Evolutionary conservation across 163 green algal species (phyloP), one percentile per base, ranked within the genome.

Genomic region (Trebouxia gelatinosa): DNA sequence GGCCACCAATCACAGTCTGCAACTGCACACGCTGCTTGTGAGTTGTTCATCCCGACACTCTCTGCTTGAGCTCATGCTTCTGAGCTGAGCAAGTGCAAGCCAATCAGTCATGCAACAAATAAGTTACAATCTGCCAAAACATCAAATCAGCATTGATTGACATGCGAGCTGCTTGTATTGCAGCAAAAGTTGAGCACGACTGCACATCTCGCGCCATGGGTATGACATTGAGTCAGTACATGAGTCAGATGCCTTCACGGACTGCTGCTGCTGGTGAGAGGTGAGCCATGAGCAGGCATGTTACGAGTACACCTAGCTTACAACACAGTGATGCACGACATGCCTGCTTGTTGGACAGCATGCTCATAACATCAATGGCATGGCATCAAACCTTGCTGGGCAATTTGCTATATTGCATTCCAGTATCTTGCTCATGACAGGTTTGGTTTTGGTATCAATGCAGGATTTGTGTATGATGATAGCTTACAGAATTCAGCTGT

Each of bases 61-160:
- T 67, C 65, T 82, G 72, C 0, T 64, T 34, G 35, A 88, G 66
- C 78, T 87, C 67, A 54, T 82, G 77, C 65, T 80, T 79, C 71
- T 87, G 75, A 3, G 66, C 40, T 0, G 67, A n/a, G n/a, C n/a
- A n/a, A n/a, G n/a, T n/a, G n/a, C n/a, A n/a, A n/a, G n/a, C n/a
- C n/a, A n/a, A n/a, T n/a, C n/a, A n/a, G n/a, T n/a, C n/a, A n/a
- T n/a, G n/a, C n/a, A n/a, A n/a, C n/a, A n/a, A n/a, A n/a, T n/a
- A n/a, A n/a, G n/a, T n/a, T n/a, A n/a, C n/a, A n/a, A n/a, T n/a
- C n/a, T n/a, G n/a, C n/a, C n/a, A n/a, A n/a, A n/a, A n/a, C n/a
- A n/a, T n/a, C n/a, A n/a, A n/a, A n/a, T n/a, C n/a, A n/a, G n/a
- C n/a, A n/a, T n/a, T n/a, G n/a, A n/a, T n/a, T n/a, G n/a, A n/a